Evolutionary conservation across 2,329 filamentous ascomycete genomes (phyloP).

Genomic region (Venturia asperata): DNA sequence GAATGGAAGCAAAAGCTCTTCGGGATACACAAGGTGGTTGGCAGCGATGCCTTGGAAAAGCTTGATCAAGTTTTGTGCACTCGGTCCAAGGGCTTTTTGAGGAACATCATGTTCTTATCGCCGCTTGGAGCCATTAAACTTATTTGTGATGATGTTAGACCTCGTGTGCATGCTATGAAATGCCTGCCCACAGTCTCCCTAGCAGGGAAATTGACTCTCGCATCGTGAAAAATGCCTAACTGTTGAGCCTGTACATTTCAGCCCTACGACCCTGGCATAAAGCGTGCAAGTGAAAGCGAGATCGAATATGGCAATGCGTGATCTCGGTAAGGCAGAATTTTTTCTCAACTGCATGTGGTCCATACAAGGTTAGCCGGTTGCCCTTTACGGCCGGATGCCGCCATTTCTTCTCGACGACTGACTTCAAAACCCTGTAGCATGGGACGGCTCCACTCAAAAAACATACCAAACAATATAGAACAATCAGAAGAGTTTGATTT

Average conservation of each 20-base stretch:
- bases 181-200: no score
- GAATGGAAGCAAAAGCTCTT: constrained; percentile 1
- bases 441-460: not conserved
- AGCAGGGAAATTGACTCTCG: not conserved
- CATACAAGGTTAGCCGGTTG: not conserved
- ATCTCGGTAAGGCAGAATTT: not conserved
- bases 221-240: not conserved
- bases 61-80: not conserved
- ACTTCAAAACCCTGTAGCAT: not conserved
- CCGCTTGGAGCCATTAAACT: not conserved
- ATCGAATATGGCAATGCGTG: not conserved
- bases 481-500: constrained; percentile 1
- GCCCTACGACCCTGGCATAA: not conserved
- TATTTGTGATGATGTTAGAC: not conserved
- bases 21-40: not conserved
- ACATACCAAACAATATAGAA: not conserved
- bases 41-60: constrained; percentile 13
- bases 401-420: not conserved
- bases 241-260: not conserved
- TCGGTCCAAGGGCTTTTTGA: not conserved
- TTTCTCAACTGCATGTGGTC: not conserved
- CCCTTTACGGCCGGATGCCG: not conserved
- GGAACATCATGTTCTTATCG: not conserved
- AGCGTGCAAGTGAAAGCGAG: not conserved
- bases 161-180: not conserved